Evolutionary conservation across 2,329 filamentous ascomycete genomes (phyloP).

Genomic region (Rutstroemia sp.): DNA sequence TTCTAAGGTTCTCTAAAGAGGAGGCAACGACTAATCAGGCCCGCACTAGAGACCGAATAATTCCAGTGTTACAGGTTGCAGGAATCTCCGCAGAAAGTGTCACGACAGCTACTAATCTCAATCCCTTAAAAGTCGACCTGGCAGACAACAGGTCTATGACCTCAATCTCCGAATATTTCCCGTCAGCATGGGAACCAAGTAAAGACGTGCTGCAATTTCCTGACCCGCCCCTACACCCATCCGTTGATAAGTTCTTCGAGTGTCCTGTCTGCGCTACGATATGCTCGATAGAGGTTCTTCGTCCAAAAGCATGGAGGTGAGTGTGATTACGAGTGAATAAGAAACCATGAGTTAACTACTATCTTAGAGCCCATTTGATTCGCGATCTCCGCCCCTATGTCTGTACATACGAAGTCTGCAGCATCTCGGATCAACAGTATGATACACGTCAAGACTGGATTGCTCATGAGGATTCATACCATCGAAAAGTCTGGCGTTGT

Average conservation of each 20-base stretch:
- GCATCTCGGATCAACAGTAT: not conserved
- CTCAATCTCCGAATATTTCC: not conserved
- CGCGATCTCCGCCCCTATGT: not conserved
- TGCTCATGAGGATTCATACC: not conserved
- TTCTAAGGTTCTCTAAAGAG: no score
- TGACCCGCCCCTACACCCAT: not conserved
- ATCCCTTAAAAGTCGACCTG: not conserved
- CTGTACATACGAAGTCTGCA: not conserved
- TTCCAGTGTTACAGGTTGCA: no score
- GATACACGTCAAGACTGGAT: not conserved
- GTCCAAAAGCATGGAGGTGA: not conserved
- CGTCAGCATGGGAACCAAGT: not conserved
- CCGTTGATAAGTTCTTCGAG: not conserved
- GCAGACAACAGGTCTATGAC: not conserved
- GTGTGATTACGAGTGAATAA: not conserved
- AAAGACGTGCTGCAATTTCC: not conserved
- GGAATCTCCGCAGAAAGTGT: no score
- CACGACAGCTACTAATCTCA: not conserved
- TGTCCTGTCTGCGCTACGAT: not conserved
- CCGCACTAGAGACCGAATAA: no score
- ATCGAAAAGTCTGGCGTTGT: not conserved
- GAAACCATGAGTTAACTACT: not conserved
- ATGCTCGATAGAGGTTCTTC: not conserved
- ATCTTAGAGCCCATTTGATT: not conserved
- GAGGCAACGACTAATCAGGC: no score